Evolutionary conservation across 2,329 filamentous ascomycete genomes (phyloP).

Genomic region (Fusarium proliferatum): DNA sequence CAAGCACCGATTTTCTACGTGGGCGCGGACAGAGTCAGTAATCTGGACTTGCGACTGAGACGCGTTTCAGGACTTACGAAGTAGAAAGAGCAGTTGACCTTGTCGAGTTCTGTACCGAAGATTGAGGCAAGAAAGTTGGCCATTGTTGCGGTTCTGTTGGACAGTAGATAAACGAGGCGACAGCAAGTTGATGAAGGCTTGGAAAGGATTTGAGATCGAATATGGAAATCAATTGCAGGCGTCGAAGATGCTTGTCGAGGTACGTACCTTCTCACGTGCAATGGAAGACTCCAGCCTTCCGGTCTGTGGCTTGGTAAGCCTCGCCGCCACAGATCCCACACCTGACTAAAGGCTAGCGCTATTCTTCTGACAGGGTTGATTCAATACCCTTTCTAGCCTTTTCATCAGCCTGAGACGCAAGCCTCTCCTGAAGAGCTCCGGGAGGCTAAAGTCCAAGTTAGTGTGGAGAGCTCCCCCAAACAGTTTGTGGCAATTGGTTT

Average conservation of each 20-base stretch:
- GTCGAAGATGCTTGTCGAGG: conserved; percentile 32
- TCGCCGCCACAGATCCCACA: conserved; percentile 8
- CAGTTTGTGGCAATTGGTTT: conserved; percentile 33
- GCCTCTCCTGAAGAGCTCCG: conserved; percentile 25
- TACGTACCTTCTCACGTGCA: conserved; percentile 47
- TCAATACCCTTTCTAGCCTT: not conserved
- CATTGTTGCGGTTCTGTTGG: conserved; percentile 63
- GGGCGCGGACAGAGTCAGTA: conserved; percentile 29
- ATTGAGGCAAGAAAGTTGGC: conserved; percentile 99
- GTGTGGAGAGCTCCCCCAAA: conserved; percentile 34
- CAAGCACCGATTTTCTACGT: conserved; percentile 97
- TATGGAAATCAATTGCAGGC: conserved; percentile 3
- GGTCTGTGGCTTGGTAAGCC: conserved; percentile 26
- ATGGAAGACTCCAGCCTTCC: conserved; percentile 24
- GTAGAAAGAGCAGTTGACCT: conserved; percentile 99
- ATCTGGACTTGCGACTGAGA: conserved; percentile 16
- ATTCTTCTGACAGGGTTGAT: conserved; percentile 6
- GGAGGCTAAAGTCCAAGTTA: conserved; percentile 13
- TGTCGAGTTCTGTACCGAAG: conserved; percentile 99
- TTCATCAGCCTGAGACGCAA: conserved; percentile 19
- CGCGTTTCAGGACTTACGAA: conserved; percentile 51
- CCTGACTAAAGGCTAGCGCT: conserved; percentile 1
- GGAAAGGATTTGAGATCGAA: conserved; percentile 37
- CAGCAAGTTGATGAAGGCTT: conserved; percentile 28
- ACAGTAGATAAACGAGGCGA: not conserved